Percentiles rank a stretch among this genome's conserved stretches.
phyloP scores from a whole-genome alignment of 768 basidiomycete species.

The Pleurotus tuoliensis region DNA sequence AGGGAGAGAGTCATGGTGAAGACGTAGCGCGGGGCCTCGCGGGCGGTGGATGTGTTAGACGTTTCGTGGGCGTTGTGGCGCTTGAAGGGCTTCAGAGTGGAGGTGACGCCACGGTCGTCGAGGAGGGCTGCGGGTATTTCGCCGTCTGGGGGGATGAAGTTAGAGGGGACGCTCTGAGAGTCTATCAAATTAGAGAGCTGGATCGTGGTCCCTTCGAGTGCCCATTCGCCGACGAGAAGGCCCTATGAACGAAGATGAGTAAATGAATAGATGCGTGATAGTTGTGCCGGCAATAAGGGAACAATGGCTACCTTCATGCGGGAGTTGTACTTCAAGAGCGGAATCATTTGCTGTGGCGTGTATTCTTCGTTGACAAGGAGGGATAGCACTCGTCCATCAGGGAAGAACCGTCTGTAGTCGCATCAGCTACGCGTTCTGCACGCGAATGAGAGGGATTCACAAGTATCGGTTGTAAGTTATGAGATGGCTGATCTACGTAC shows the following conservation, averaged over 20 bases:
- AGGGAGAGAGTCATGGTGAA: conserved; percentile 74
- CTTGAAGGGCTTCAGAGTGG: background rate
- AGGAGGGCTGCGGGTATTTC: background rate
- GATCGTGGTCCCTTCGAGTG: conserved; percentile 52
- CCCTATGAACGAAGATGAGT: conserved; percentile 41
- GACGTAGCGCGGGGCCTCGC: conserved; percentile 44
- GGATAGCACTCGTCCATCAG: conserved; percentile 82
- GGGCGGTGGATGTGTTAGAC: background rate
- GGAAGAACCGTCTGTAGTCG: conserved; percentile 70
- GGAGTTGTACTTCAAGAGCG: conserved; percentile 68
- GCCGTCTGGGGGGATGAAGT: conserved; percentile 11
- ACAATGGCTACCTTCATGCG: conserved; percentile 62
- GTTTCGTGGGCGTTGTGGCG: background rate
- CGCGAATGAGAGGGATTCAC: conserved; percentile 35
- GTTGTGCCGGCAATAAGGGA: background rate
- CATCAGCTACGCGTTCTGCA: background rate
- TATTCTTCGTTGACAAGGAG: conserved; percentile 79
- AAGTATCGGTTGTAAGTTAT: conserved; percentile 93
- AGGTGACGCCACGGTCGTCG: background rate
- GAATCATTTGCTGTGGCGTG: conserved; percentile 68
- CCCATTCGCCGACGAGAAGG: conserved; percentile 69
- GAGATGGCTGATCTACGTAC: conserved; percentile 66
- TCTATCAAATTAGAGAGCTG: conserved; percentile 64
- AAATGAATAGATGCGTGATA: background rate
- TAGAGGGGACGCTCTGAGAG: conserved; percentile 22